Evolutionary conservation across 2,329 filamentous ascomycete species (phyloP), one percentile per base, ranked within the genome.

Genomic region (Cladosporium sphaerospermum): DNA sequence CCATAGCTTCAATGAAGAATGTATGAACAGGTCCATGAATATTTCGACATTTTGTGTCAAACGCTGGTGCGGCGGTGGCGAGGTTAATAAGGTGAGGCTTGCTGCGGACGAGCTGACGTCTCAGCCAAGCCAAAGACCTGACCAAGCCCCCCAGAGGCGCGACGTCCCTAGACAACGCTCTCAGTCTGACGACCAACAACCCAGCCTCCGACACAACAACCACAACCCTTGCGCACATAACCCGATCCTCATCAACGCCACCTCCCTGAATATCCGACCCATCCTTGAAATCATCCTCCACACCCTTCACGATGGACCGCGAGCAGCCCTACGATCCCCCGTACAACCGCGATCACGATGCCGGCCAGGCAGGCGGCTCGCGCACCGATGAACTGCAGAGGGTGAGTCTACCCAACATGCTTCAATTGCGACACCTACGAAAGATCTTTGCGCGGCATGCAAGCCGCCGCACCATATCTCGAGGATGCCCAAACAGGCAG

Each of bases 321-420:
- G 41, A 39, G n/a, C 23, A 45, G 19, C 50, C 31, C 31, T 46
- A 52, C 19, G 41, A 52, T 18, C 50, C 45, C 32, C 50, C 32
- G 28, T 33, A 31, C 37, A 40, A 33, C 23, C 40, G 46, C 19
- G 37, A 50, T 19, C 33, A 47, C 32, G 31, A 28, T 39, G 19
- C 10, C 49, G 32, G 33, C 14, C 32, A 52, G 40, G 34, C 50
- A 23, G 31, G 50, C 16, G 28, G 23, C 6, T 43, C 48, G 40
- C 50, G 33, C 23, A 18, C 42, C 34, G 33, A 45, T 33, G 43
- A 53, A 34, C 34, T 53, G 9, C 28, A 40, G 23, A 42, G 39
- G 36, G 51, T 53, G 39, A 46, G 51, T 45, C 36, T 8, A 34
- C 43, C 51, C 31, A 16, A 18, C 28, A 31, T 39, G 13, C 36